Base-by-base conservation (phyloP, 2,329 filamentous ascomycete genomes). In the Colletotrichum tofieldiae region DNA sequence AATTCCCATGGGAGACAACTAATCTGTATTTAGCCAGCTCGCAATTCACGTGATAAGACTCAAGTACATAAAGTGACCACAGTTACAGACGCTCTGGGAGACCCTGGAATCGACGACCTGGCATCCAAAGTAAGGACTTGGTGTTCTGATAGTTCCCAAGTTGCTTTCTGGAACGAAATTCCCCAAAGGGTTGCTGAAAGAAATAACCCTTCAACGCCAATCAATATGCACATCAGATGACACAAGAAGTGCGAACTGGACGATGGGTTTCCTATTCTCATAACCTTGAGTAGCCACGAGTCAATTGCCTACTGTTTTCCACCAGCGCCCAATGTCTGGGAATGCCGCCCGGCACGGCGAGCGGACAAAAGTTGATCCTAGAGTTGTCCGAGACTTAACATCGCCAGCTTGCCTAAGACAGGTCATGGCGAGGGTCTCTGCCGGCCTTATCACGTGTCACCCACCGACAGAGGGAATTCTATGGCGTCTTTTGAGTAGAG, bases 391-490 rank as follows among this genome's bases (percentile, higher is more conserved):
- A 58, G 35, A 18, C 55, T 26, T 18, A 12, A 18, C n/a, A 58
- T 23, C 4, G 37, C 20, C 20, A 32, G n/a, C 9, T n/a, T 39
- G 52, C 11, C 12, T 20, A 37, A 29, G n/a, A 45, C 29, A 32
- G 39, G 26, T 45, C 39, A 60, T 45, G 39, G 56, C 39, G 39
- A 60, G 16, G 11, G 56, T 45, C 23, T 60, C 47, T 59, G 65
- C 35, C 32, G 12, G 20, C 35, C n/a, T 58, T n/a, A 18, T 14
- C 14, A 18, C 37, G 20, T 56, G 35, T 56, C n/a, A 41, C 14
- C 7, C n/a, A 11, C 16, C 37, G 16, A 8, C 6, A 18, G n/a
- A 41, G n/a, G 16, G 18, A 4, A 1, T 18, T 37, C 14, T 16
- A 14, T 18, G 8, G 9, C 26, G 35, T n/a, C 5, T 41, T 18